A percentile compares a stretch with the other conserved stretches of the same genome.
Conservation (phyloP, 352 stramenopile species). For the Phytophthora megakarya region DNA sequence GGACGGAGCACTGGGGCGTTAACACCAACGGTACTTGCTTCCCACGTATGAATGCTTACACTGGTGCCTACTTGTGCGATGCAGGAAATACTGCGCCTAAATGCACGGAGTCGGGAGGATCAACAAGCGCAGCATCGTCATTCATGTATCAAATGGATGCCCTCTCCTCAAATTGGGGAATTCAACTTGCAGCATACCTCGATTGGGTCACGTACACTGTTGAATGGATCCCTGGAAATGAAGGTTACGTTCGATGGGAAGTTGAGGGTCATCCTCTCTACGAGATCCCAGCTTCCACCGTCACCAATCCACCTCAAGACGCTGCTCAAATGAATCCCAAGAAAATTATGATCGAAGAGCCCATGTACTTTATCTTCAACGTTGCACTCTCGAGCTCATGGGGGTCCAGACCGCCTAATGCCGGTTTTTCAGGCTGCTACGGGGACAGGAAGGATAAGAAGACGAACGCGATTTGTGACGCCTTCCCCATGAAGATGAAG, state of each 20-base stretch:
- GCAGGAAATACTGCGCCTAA: constrained; percentile 35
- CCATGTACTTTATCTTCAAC: constrained; percentile 87
- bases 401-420: constrained; percentile 67
- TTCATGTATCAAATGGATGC: constrained; percentile 83
- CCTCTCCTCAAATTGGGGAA: constrained; percentile 90
- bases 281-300: constrained; percentile 14
- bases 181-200: constrained; percentile 80
- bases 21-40: constrained; percentile 62
- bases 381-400: constrained; percentile 59
- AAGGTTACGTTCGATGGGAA: constrained; percentile 29
- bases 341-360: constrained; percentile 83
- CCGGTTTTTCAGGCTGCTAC: constrained; percentile 37
- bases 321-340: constrained; percentile 55
- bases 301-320: constrained; percentile 55
- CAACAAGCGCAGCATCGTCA: constrained; percentile 30
- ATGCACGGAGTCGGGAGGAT: constrained; percentile 34
- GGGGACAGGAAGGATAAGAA: constrained; percentile 33
- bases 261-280: constrained; percentile 21
- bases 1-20: constrained; percentile 30
- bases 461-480: constrained; percentile 52
- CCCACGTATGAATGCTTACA: constrained; percentile 56
- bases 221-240: constrained; percentile 23
- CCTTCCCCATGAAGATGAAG: constrained; percentile 66
- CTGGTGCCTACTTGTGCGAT: constrained; percentile 54
- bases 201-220: constrained; percentile 31